These are phyloP conservation scores for Emericellopsis terricola DNA, from an alignment of 495 filamentous ascomycete species.

Conservation along the genomic window DNA sequence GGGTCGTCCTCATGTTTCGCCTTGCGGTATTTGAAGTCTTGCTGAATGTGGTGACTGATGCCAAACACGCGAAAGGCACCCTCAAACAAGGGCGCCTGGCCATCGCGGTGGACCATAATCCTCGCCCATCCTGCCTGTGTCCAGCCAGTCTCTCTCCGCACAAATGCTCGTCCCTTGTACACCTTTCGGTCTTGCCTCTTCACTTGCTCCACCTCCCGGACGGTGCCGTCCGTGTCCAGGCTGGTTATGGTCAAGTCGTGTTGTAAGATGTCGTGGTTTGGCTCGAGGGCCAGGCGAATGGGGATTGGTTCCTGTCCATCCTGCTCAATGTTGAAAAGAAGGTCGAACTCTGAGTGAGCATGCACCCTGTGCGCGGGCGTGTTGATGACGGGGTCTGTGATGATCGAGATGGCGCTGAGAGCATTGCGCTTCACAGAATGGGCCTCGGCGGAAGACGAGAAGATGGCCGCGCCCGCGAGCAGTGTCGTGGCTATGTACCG, in stretches of 20 bases:
- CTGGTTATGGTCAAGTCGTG: conserved; percentile 59
- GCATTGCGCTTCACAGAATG: conserved; percentile 63
- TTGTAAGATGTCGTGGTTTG: conserved; percentile 78
- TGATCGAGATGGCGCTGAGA: conserved; percentile 49
- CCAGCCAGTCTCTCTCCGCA: conserved; percentile 51
- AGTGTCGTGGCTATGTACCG: conserved; percentile 18
- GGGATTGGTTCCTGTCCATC: conserved; percentile 40
- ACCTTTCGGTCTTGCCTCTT: conserved; percentile 57
- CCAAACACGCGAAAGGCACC: conserved; percentile 68
- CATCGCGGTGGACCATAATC: conserved; percentile 60
- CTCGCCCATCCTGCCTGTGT: conserved; percentile 72
- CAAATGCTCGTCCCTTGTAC: conserved; percentile 64
- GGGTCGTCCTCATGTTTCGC: conserved; percentile 64
- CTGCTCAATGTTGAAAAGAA: conserved; percentile 54
- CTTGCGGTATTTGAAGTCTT: conserved; percentile 51
- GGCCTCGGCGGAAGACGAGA: conserved; percentile 25
- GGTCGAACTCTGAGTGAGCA: conserved; percentile 61
- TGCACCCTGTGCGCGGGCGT: conserved; percentile 67
- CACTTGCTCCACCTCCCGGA: conserved; percentile 43
- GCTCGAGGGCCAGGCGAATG: conserved; percentile 67
- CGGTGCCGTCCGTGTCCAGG: conserved; percentile 46
- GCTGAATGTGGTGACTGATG: conserved; percentile 78
- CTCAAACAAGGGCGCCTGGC: conserved; percentile 65
- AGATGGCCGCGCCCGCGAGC: conserved; percentile 10
- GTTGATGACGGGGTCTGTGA: conserved; percentile 60